Evolutionary conservation across 345 rosid species (phyloP), one percentile per base, ranked within the genome.

Genomic region (Microcos paniculata): DNA sequence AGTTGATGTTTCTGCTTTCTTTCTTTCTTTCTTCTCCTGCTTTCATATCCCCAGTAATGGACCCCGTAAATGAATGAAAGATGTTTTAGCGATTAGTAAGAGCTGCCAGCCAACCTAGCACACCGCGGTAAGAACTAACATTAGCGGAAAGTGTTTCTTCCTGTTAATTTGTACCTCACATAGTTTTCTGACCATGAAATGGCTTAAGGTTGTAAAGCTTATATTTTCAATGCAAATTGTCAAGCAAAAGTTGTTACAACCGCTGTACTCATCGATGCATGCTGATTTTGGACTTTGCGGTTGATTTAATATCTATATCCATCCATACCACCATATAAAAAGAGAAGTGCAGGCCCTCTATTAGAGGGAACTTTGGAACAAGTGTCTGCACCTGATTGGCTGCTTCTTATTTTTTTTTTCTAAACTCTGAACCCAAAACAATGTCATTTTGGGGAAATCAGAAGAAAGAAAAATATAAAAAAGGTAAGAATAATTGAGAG

Each of bases 1-100:
- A 49, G 57, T 26, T 64, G 53, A 42, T 66, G 8, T 46, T 26
- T 19, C 19, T 13, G 26, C 71, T 35, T 33, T 45, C 33, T 71
- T 40, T 52, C 59, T 73, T 52, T n/a, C n/a, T n/a, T n/a, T n/a
- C n/a, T n/a, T n/a, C n/a, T n/a, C n/a, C n/a, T n/a, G n/a, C n/a
- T n/a, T n/a, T n/a, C n/a, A n/a, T n/a, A n/a, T n/a, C n/a, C 75
- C 43, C 88, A 95, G 98, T 96, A 80, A 95, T 95, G 99, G 98
- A 95, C 80, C 98, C 97, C 6, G 81, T 93, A 76, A 95, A 95
- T 58, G 98, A 95, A 84, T 86, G 99, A 71, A 95, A 95, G 84
- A 95, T 95, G 99, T 93, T 95, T 88, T 97, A 95, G 81, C 98
- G 93, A 68, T 79, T 95, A 80, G 99, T 93, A 51, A 89, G 94